Evolutionary conservation across 1,139 yeast genomes (phyloP), one percentile per base, ranked within the genome.

Genomic region (Debaryomyces coudertii): DNA sequence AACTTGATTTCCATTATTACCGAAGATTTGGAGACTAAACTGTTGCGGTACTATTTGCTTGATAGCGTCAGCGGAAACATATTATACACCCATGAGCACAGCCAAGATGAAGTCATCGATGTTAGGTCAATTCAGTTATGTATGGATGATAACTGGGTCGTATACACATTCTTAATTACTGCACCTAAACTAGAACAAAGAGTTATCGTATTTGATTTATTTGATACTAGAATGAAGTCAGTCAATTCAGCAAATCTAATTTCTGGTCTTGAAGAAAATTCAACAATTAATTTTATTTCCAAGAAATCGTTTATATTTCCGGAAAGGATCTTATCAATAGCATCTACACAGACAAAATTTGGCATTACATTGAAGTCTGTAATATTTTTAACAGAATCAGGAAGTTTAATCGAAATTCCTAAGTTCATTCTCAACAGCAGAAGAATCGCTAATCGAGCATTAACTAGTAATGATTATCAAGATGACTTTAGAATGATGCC

Each of bases 131-230:
- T 89, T 15, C 72, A 76, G 23, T 58, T 89, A 31, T 71, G 83
- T 1, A 77, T 83, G 63, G 95, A 92, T 46, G 98, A 93, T 60
- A 84, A 90, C 63, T 92, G 95, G 90, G 69, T 90, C 11, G 76
- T 88, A 3, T 87, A 87, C 62, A 72, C 93, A 0, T 88, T 80
- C 60, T 80, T 76, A 61, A 72, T 82, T 43, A 62, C 63, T 2
- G 63, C 63, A 2, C 87, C 87, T 11, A 59, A 79, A 53, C 62
- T 69, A 24, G 82, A 83, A 45, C 81, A 83, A 48, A 78, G 85
- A 54, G 61, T 93, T 12, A 81, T 77, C 15, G 90, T 87, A 0
- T 71, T 90, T 60, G 98, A 93, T 62, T 65, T 93, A 41, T 93
- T 83, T 65, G 95, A 88, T 60, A 79, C 87, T 0, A 44, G 29